Evolutionary conservation across 441 rosid species (phyloP), one percentile per base, ranked within the genome.

Genomic region (Gossypium aridum): DNA sequence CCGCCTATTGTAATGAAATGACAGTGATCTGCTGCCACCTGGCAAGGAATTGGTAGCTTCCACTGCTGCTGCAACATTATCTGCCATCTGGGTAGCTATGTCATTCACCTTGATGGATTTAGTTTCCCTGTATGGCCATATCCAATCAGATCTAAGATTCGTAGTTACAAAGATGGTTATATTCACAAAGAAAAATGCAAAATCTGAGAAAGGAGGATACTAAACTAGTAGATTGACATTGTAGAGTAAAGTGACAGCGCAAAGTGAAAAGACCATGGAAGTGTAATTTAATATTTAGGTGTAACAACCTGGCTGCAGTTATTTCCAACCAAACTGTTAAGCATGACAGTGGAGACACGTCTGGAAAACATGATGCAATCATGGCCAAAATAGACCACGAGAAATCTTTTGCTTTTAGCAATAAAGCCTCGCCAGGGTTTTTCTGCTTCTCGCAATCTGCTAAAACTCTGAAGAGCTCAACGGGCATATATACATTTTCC

Each of bases 321-420:
- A 96, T 96, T 88, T 96, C 99, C 87, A 96, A 88, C 99, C 99
- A 96, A 83, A 87, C 90, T 54, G 97, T 87, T 67, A 94, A 87
- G 88, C 98, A 96, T 65, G 92, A 87, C 78, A 92, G 79, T 64
- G 98, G 92, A 80, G 92, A 83, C 75, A 89, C 97, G 75, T 96
- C 98, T 45, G 95, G 85, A 81, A 92, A 96, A 88, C 99, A 96
- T 71, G 98, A 96, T 51, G 98, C 99, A 81, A 94, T 85, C 89
- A 94, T 88, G 69, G 97, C 99, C 90, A 96, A 89, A 76, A 92
- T 85, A 65, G 98, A 91, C 99, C 99, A 96, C 2, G 98, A 94
- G 80, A 96, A 78, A 79, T 94, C 98, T 86, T 94, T 96, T 49
- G 98, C 98, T 87, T 91, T 96, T 72, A 73, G 79, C 85, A 96